Base-by-base conservation (phyloP, 371 early-diverging fungal species). In the Zychaea mexicana region DNA sequence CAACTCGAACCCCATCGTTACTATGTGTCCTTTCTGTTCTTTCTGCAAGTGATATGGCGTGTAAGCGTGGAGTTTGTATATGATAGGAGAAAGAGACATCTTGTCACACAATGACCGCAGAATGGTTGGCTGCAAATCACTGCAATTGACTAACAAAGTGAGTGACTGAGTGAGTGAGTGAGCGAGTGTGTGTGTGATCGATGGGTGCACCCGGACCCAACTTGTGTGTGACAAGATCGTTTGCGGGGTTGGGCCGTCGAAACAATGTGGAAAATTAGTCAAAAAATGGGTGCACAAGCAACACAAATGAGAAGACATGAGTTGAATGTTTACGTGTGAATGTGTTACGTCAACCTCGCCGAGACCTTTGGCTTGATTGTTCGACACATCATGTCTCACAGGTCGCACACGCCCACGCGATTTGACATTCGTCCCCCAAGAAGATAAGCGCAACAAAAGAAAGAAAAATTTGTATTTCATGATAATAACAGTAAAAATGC, bases 391-490 rank as follows among this genome's bases (percentile, higher is more conserved):
- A 8, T 33, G 33, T 8, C 33, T 33, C 33, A 33, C 12, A 13
- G 24, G 49, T 49, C 49, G 49, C 24, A 49, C 49, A 49, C n/a
- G 49, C 49, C 4, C 49, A 49, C 49, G 49, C 49, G 49, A 49
- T 49, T 49, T 49, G 49, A 49, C 49, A 49, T 49, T 49, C 22
- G 49, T 24, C n/a, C n/a, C n/a, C n/a, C n/a, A n/a, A n/a, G n/a
- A 42, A 49, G 45, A 49, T 49, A 49, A 19, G 22, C 49, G 19
- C 5, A 49, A 49, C 19, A 49, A 49, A 22, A 49, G 19, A 10
- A 49, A 49, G 24, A 49, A 49, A 22, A 49, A 24, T 22, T 13
- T 49, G 49, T 49, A 49, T 49, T 49, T 49, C 26, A 19, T 24
- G 12, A 49, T 22, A 49, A 49, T 22, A 49, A 49, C 12, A 49